Base-by-base conservation (phyloP, 306 rosid species). In the Delonix regia region DNA sequence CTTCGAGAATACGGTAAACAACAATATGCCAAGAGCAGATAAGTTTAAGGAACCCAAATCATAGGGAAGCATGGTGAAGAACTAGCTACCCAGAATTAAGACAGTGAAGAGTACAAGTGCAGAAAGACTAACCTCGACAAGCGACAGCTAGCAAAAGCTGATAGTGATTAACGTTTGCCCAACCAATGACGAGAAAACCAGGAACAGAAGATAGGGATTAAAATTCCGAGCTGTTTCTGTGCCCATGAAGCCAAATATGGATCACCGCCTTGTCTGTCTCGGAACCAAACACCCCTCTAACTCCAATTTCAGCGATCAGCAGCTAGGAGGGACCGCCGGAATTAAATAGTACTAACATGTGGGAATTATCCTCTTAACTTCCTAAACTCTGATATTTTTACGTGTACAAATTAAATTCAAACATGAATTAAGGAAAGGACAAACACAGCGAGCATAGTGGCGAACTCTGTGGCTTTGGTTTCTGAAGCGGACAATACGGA, bases 71-170 rank as follows among this genome's bases (percentile, higher is more conserved):
- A 24, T 24, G 8, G 18, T 12, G 48, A 60, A 38, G 34, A 33
- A 21, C 12, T 24, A 13, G 63, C 33, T 14, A 56, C 33, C 63
- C 15, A 21, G 4, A 56, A 21, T 53, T 0, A 28, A 53, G 60
- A 21, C 9, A 53, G 60, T 14, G 25, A 6, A 56, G 39, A 36
- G 62, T 22, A 28, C n/a, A 36, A 57, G 7, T 24, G 63, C 39
- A 82, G 64, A 61, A 19, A 57, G 21, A 36, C 83, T 16, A 41
- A 86, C 83, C 89, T 83, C n/a, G 73, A 72, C 11, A 38, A 77
- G 76, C 81, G 60, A 76, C 79, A 68, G 81, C 24, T 71, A 83
- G 83, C 82, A 44, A 84, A 28, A 66, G 36, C 73, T 30, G 45
- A 33, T 7, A 18, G 25, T 33, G 63, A 51, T 69, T 63, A 49